Evolutionary conservation across 805 yeast species (phyloP).

Genomic region (Kazachstania africana): DNA sequence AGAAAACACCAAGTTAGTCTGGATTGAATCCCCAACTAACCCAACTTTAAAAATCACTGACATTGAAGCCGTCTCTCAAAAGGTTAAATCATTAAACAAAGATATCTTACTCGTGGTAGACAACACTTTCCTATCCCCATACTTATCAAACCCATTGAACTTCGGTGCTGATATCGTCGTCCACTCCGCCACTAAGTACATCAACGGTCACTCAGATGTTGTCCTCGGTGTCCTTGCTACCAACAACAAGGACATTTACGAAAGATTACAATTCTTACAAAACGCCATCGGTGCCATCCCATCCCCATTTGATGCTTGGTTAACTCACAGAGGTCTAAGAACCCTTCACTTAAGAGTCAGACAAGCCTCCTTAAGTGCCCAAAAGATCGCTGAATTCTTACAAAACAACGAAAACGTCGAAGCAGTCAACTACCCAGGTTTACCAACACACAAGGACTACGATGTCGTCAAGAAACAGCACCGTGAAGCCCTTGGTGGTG

Average conservation of each 20-base stretch:
- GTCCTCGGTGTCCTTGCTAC: constrained; percentile 77
- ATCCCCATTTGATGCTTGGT: constrained; percentile 85
- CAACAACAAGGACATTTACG: constrained; percentile 47
- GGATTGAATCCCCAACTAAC: constrained; percentile 86
- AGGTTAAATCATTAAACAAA: constrained; percentile 41
- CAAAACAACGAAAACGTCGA: constrained; percentile 37
- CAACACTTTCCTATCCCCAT: constrained; percentile 82
- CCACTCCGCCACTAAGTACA: constrained; percentile 82
- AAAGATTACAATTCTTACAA: constrained; percentile 63
- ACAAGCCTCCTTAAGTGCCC: constrained; percentile 57
- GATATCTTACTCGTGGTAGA: constrained; percentile 62
- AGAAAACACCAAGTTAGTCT: constrained; percentile 59
- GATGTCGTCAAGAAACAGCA: constrained; percentile 62
- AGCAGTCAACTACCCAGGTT: constrained; percentile 77
- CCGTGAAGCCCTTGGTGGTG: constrained; percentile 80
- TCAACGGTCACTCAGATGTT: constrained; percentile 88
- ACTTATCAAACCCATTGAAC: constrained; percentile 70
- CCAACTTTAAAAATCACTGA: constrained; percentile 77
- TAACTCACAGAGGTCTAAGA: constrained; percentile 85
- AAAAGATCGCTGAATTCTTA: constrained; percentile 56
- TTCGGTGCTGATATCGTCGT: constrained; percentile 82
- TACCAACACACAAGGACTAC: constrained; percentile 50
- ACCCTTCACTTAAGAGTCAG: constrained; percentile 72
- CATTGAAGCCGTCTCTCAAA: constrained; percentile 46
- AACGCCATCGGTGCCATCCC: constrained; percentile 85